A percentile compares a stretch with the other conserved stretches of the same genome.
phyloP scores from a whole-genome alignment of 768 basidiomycete genomes.

The Sporobolomyces roseus region DNA sequence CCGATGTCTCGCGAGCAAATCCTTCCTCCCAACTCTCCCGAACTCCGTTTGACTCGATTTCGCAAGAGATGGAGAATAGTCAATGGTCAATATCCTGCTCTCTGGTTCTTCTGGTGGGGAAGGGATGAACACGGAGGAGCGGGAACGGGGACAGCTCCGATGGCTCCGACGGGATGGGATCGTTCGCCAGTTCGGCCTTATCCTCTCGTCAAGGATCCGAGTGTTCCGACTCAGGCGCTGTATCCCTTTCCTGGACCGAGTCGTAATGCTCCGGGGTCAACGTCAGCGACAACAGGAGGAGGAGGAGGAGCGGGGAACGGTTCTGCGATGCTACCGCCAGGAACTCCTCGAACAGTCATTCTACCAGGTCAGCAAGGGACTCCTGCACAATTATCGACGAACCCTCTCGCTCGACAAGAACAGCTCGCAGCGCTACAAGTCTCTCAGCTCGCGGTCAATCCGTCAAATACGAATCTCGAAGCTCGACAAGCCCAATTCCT shows the following conservation, averaged over 20 bases:
- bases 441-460: background rate
- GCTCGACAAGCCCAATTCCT: slow-evolving; percentile 2
- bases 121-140: slow-evolving; percentile 31
- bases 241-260: slow-evolving; percentile 23
- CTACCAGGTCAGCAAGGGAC: no score
- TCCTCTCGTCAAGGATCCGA: slow-evolving; percentile 29
- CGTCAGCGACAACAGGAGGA: background rate
- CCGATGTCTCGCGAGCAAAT: slow-evolving; percentile 18
- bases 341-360: no score
- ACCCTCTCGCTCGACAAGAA: no score
- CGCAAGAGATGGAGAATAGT: slow-evolving; percentile 38
- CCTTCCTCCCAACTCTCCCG: slow-evolving; percentile 32
- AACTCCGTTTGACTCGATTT: slow-evolving; percentile 34
- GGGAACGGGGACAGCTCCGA: slow-evolving; percentile 4
- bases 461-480: slow-evolving; percentile 1
- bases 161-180: slow-evolving; percentile 39
- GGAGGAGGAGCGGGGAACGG: slow-evolving; percentile 1
- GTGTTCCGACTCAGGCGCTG: slow-evolving; percentile 13
- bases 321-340: no score
- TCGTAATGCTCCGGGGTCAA: background rate
- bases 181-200: slow-evolving; percentile 26
- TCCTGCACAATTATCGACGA: no score
- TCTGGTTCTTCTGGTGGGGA: slow-evolving; percentile 42
- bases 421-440: background rate
- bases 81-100: slow-evolving; percentile 26